A percentile compares a stretch with the other conserved stretches of the same genome.
Evolutionary conservation across 78 protist species (phyloP).

Genomic region (Ministeria vibrans): DNA sequence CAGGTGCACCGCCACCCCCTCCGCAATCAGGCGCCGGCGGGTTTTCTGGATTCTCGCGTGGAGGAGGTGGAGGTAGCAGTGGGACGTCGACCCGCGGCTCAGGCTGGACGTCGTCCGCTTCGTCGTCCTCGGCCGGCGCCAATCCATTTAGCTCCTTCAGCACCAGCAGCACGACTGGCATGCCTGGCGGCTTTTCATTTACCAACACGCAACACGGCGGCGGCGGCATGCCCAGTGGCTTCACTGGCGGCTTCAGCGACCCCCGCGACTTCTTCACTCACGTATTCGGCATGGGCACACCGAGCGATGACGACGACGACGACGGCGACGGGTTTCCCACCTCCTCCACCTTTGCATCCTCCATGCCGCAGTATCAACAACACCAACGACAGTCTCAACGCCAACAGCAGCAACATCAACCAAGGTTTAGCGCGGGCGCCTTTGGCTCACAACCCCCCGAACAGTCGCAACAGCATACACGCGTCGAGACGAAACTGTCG

Average conservation of each 20-base stretch:
- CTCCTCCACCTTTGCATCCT: background rate
- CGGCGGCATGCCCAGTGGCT: conserved; percentile 20
- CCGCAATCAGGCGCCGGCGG: conserved; percentile 21
- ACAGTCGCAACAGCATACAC: background rate
- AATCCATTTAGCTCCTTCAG: background rate
- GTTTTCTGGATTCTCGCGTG: conserved; percentile 8
- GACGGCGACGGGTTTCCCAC: too few relatives aligned
- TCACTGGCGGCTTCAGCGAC: background rate
- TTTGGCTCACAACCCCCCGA: too few relatives aligned
- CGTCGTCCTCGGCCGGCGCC: background rate
- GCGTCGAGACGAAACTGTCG: conserved; percentile 2
- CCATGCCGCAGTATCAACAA: too few relatives aligned
- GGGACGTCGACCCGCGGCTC: background rate
- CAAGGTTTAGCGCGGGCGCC: conserved; percentile 19
- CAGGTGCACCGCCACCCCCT: background rate
- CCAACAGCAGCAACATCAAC: background rate
- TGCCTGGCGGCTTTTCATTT: conserved; percentile 13
- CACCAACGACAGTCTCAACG: background rate
- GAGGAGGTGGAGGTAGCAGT: conserved; percentile 8
- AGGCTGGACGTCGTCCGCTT: background rate
- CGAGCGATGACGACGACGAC: background rate
- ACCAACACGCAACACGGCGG: conserved; percentile 13
- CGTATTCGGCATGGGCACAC: conserved; percentile 2
- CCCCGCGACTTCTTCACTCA: too few relatives aligned
- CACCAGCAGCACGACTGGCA: conserved; percentile 16